phyloP scores from a whole-genome alignment of 2,329 filamentous ascomycete species.

The Penicillium sp. region DNA sequence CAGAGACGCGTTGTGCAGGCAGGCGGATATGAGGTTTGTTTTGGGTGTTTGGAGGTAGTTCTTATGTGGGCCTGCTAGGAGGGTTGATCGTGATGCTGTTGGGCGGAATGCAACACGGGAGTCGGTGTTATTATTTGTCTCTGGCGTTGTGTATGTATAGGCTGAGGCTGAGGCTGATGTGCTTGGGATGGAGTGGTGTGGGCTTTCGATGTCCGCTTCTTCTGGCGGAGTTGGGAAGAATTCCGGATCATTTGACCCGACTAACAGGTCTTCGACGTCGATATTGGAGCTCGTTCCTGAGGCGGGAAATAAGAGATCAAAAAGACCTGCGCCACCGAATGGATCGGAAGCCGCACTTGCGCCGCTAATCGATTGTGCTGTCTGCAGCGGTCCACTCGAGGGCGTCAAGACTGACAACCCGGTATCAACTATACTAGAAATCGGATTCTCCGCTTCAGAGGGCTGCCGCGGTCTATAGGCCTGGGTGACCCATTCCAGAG shows the following conservation, averaged over 20 bases:
- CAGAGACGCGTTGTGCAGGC: slow-evolving; percentile 17
- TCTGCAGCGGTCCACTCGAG: neutral
- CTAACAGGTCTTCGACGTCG: neutral
- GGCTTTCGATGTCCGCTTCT: neutral
- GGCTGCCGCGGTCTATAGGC: neutral
- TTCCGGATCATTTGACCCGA: neutral
- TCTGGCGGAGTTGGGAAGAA: neutral
- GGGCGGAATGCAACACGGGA: neutral
- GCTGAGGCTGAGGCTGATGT: neutral
- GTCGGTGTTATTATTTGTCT: neutral
- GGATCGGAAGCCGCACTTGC: neutral
- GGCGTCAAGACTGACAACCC: neutral
- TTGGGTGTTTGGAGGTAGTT: slow-evolving; percentile 10
- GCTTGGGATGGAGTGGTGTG: neutral
- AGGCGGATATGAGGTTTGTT: slow-evolving; percentile 7
- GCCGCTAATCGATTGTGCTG: neutral
- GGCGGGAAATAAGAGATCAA: neutral
- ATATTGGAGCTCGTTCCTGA: neutral
- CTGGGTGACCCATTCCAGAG: neutral
- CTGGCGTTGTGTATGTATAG: neutral
- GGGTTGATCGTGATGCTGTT: neutral
- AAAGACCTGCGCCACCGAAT: neutral
- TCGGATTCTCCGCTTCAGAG: neutral
- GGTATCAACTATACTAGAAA: neutral
- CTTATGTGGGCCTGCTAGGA: slow-evolving; percentile 2